Percentiles rank a stretch among this genome's conserved stretches.
phyloP scores from a whole-genome alignment of 2,329 filamentous ascomycete genomes.

The Pseudogymnoascus sp. region DNA sequence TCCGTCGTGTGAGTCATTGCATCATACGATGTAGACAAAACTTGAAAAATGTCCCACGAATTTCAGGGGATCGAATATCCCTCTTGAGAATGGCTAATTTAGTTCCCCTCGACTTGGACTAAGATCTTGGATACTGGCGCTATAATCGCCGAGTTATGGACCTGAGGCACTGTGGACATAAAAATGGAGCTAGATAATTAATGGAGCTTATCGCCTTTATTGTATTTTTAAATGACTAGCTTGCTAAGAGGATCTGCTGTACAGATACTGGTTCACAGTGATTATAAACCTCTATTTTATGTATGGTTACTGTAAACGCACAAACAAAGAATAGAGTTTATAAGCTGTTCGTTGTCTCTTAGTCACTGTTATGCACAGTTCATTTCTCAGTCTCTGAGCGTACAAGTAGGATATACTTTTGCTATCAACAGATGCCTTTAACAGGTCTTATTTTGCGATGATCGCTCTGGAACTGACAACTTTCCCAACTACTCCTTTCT shows the following conservation, averaged over 20 bases:
- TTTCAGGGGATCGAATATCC: neutral
- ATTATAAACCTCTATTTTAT: neutral
- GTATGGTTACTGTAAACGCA: neutral
- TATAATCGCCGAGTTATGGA: neutral
- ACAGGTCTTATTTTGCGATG: neutral
- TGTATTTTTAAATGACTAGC: neutral
- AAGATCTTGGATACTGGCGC: neutral
- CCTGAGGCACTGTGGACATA: neutral
- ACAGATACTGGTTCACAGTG: no score
- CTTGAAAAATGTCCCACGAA: neutral
- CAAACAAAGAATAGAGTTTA: neutral
- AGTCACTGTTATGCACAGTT: neutral
- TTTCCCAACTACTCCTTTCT: neutral
- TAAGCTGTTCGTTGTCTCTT: neutral
- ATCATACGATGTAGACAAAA: neutral
- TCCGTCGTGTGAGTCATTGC: neutral
- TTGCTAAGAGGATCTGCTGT: neutral
- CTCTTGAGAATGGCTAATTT: neutral
- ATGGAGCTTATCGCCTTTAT: neutral
- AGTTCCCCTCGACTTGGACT: neutral
- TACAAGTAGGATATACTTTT: neutral
- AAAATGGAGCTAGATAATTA: neutral
- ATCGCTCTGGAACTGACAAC: neutral
- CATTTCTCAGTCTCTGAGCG: neutral
- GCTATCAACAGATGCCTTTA: neutral